Percentiles rank a stretch among this genome's conserved stretches.
phyloP scores from a whole-genome alignment of 1,139 yeast genomes.

The Pichia inconspicua region DNA sequence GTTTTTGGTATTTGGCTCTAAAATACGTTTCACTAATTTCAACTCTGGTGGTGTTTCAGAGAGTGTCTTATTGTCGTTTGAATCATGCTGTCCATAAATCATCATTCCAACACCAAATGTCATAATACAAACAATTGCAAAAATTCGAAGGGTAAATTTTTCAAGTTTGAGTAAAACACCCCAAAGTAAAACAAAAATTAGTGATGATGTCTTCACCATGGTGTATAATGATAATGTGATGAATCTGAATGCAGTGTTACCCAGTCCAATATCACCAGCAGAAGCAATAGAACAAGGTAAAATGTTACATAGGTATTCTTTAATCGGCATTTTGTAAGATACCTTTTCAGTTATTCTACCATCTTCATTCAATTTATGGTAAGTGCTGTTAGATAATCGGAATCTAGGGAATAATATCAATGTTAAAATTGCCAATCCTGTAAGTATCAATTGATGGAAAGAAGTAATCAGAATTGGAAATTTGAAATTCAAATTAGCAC shows the following conservation, averaged over 20 bases:
- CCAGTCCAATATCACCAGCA: constrained; percentile 90
- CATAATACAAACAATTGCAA: constrained; percentile 69
- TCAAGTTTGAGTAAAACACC: constrained; percentile 78
- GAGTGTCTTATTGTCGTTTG: not conserved
- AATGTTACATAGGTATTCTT: constrained; percentile 44
- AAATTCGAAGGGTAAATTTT: constrained; percentile 54
- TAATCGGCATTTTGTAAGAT: constrained; percentile 15
- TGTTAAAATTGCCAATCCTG: constrained; percentile 38
- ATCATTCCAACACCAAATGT: constrained; percentile 76
- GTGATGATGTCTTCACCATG: constrained; percentile 82
- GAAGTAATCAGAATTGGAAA: constrained; percentile 82
- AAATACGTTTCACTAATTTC: not conserved
- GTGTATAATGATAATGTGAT: constrained; percentile 83
- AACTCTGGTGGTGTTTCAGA: no score
- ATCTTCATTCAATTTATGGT: constrained; percentile 10
- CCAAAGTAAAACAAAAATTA: constrained; percentile 81
- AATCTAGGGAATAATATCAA: constrained; percentile 41
- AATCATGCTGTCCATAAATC: constrained; percentile 44
- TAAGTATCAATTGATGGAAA: constrained; percentile 73
- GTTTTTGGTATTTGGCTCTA: constrained; percentile 2
- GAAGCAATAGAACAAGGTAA: constrained; percentile 84
- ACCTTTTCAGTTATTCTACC: constrained; percentile 2
- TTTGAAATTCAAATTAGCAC: constrained; percentile 62
- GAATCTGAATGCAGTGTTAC: constrained; percentile 72
- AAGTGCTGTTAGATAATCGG: constrained; percentile 31